Percentiles rank a stretch among this genome's conserved stretches.
Conservation (phyloP, 1,139 yeast species). For the Blastobotrys arbuscula region DNA sequence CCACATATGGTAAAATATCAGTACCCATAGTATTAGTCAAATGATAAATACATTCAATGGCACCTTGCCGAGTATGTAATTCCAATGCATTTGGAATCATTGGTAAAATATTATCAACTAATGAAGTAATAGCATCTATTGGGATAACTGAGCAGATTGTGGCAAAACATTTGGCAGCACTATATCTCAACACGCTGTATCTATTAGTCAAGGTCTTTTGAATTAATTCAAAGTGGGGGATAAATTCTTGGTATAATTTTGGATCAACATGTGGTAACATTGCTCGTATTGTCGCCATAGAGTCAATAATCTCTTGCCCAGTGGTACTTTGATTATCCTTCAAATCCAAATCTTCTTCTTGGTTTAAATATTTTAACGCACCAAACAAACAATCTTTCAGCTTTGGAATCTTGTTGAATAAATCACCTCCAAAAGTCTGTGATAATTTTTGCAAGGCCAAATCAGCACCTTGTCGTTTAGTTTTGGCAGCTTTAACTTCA, state of each 20-base stretch:
- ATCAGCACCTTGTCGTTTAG: conserved; percentile 80
- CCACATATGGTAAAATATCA: conserved; percentile 87
- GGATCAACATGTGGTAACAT: conserved; percentile 58
- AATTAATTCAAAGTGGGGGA: conserved; percentile 44
- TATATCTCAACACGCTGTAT: conserved; percentile 77
- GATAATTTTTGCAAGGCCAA: conserved; percentile 55
- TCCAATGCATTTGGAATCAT: conserved; percentile 76
- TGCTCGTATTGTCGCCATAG: conserved; percentile 76
- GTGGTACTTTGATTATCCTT: conserved; percentile 42
- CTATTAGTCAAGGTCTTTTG: conserved; percentile 61
- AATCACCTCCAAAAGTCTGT: conserved; percentile 43
- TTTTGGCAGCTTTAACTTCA: conserved; percentile 65
- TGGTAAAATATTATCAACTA: conserved; percentile 76
- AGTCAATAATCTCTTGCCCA: conserved; percentile 85
- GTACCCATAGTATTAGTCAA: conserved; percentile 81
- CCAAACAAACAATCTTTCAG: conserved; percentile 61
- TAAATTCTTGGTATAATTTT: conserved; percentile 46
- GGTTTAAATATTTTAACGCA: conserved; percentile 44
- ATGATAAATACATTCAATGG: conserved; percentile 86
- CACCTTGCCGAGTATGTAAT: conserved; percentile 81
- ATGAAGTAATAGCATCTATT: conserved; percentile 64
- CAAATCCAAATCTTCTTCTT: conserved; percentile 34
- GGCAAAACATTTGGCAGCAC: conserved; percentile 88
- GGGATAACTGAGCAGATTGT: conserved; percentile 73
- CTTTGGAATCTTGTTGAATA: conserved; percentile 64